Base-by-base conservation (phyloP, 1,139 yeast species). In the Diutina rugosa region DNA sequence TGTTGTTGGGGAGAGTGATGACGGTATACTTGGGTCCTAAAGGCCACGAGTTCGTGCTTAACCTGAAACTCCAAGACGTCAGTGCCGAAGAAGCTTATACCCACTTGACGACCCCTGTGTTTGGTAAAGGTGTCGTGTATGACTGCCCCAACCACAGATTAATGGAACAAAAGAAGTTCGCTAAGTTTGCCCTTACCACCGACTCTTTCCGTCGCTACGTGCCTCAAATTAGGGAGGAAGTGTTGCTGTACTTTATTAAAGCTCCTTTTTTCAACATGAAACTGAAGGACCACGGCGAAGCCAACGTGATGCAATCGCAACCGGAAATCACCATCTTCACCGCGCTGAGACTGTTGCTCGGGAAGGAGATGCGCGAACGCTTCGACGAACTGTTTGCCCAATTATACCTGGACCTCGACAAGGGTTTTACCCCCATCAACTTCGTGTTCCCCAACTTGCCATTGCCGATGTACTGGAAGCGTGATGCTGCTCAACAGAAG, bases 151-250 rank as follows among this genome's bases (percentile, higher is more conserved):
- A 95, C 74, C 74, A 84, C 65, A 84, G 90, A 63, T 80, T 93
- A 65, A 95, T 93, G 99, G 99, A 93, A 71, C 99, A 93, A 72
- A 93, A 95, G 82, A 93, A 90, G 76, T 93, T 93, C 67, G 96
- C 95, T 61, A 93, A 93, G 73, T 80, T 82, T 59, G 96, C 97
- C 21, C 79, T 93, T 63, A 87, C 97, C 49, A 81, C 81, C 61
- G 97, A 90, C 55, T 84, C 96, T 2, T 95, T 93, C 76, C 80
- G 81, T 64, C 72, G 76, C 35, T 91, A 93, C 67, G 98, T 95
- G 56, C 99, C 99, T 56, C 77, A 85, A 70, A 90, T 93, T 64
- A 81, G 82, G 65, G 86, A 85, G 61, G 99, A 93, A 71, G 79
- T 88, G 52, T 67, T 77, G 59, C 75, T 78, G 61, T 93, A 88